Evolutionary conservation across 306 rosid genomes (phyloP), one percentile per base, ranked within the genome.

Genomic region (Glycine latifolia): DNA sequence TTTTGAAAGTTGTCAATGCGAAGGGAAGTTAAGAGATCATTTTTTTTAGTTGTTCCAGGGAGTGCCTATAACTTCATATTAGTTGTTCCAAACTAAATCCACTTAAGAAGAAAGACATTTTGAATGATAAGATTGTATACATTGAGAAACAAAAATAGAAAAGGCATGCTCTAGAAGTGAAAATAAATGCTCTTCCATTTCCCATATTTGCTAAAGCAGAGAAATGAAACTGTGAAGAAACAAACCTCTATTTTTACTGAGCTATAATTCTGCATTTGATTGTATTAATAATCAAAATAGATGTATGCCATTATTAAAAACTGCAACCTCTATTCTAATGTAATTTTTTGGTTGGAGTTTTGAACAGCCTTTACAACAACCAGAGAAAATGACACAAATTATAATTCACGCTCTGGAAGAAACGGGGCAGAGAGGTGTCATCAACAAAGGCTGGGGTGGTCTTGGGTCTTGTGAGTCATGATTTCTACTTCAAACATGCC

Each of bases 391-490:
- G 97, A 95, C 99, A 6, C 26, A 81, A 82, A 85, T 86, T 84
- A 90, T 93, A 73, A 88, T 93, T 78, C 78, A 87, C 80, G 99
- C 97, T 80, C 89, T 95, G 79, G 90, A 95, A 78, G 86, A 67
- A 67, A 95, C 97, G 3, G 82, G 88, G 83, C 95, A 90, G 86
- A 89, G 99, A 83, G 99, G 99, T 71, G 80, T 95, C 82, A 95
- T 95, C 87, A 93, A 91, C 89, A 91, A 81, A 86, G 97, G 99
- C 67, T 93, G 99, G 99, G 99, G 97, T 67, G 97, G 97, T 83
- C 97, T 92, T 86, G 95, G 97, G 61, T 83, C 84, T 83, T 89
- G 99, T 95, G 82, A 89, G 99, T 84, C 76, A 73, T 71, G 60
- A 67, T 76, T 66, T 76, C 67, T 87, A n/a, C 76, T 41, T 74